A percentile compares a stretch with the other conserved stretches of the same genome.
These are phyloP conservation scores for Calamus simplicifolius DNA, from an alignment of 176 grass and related monocot species.

Conservation along the genomic window DNA sequence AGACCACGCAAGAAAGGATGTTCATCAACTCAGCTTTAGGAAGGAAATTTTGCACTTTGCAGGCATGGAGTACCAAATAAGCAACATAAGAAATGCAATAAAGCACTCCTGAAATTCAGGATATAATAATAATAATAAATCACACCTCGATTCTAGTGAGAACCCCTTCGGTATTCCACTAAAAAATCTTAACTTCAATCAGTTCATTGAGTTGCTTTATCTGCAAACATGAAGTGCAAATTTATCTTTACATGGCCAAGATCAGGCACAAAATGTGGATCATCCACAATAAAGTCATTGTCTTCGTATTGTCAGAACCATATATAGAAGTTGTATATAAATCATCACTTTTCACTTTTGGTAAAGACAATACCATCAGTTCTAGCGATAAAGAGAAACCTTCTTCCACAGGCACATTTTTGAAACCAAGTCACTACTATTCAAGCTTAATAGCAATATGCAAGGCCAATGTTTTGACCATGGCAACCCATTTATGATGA, in stretches of 20 bases:
- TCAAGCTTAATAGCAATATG: too few species aligned
- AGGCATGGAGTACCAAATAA: constrained; percentile 54
- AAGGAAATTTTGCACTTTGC: constrained; percentile 50
- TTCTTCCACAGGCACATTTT: too few species aligned
- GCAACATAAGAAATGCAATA: constrained; percentile 12
- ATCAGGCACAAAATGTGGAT: too few species aligned
- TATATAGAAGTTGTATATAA: too few species aligned
- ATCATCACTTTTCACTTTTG: too few species aligned
- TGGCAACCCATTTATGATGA: too few species aligned
- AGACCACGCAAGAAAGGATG: neutral
- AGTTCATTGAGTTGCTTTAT: constrained; percentile 82
- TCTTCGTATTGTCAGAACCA: too few species aligned
- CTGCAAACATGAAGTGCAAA: constrained; percentile 29
- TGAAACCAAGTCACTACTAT: too few species aligned
- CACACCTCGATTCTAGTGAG: constrained; percentile 83
- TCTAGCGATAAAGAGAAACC: too few species aligned
- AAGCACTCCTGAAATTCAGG: neutral
- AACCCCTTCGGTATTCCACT: constrained; percentile 89
- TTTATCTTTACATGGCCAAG: neutral
- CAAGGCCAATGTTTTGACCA: too few species aligned
- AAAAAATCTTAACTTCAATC: constrained; percentile 75
- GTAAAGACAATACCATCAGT: too few species aligned
- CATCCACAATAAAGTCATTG: too few species aligned
- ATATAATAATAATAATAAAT: constrained; percentile 1
- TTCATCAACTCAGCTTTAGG: constrained; percentile 87